Base-by-base conservation (phyloP, 2,329 filamentous ascomycete species). In the Cercospora nicotianae region DNA sequence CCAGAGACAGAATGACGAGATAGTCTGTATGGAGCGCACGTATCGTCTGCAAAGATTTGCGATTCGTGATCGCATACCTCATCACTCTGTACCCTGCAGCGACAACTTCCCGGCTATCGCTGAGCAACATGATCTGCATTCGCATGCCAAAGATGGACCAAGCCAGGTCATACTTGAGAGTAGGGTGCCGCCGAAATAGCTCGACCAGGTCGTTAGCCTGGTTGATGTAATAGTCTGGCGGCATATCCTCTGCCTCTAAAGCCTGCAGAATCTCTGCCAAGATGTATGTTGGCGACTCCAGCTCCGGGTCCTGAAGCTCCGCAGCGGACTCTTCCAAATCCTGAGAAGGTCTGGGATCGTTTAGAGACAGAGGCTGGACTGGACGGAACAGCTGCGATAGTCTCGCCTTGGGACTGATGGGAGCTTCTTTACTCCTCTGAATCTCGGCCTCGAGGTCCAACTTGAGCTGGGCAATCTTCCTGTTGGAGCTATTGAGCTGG, bases 141-240 rank as follows among this genome's bases (percentile, higher is more conserved):
- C 95, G 88, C 60, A 96, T 81, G 1, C 96, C 95, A 80, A 99
- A 99, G 1, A 96, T 90, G 3, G 93, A 91, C 95, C 95, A 99
- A 1, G 93, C 94, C 60, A 99, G 83, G 79, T 99, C 96, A 78
- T 98, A 97, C 77, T 99, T 99, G 66, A 99, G 85, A 1, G 92
- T 94, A 1, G 93, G 92, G 79, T 98, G 89, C 63, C 93, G 87
- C 79, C 94, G 97, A 81, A 99, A 96, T n/a, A 99, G 84, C 70
- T 96, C 92, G n/a, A 98, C 95, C 8, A 99, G 85, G 71, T 88
- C 91, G 77, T 99, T 99, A 28, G 93, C 93, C 69, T 93, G 89
- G 68, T 91, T 92, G 63, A 99, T 94, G 77, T 99, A 99, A 81
- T 96, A 97, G 79, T 98, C 95, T 0, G 94, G 90, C 53, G 89